A percentile compares a stretch with the other conserved stretches of the same genome.
phyloP scores from a whole-genome alignment of 1,284 basidiomycete genomes.

The Blastosporella zonata region DNA sequence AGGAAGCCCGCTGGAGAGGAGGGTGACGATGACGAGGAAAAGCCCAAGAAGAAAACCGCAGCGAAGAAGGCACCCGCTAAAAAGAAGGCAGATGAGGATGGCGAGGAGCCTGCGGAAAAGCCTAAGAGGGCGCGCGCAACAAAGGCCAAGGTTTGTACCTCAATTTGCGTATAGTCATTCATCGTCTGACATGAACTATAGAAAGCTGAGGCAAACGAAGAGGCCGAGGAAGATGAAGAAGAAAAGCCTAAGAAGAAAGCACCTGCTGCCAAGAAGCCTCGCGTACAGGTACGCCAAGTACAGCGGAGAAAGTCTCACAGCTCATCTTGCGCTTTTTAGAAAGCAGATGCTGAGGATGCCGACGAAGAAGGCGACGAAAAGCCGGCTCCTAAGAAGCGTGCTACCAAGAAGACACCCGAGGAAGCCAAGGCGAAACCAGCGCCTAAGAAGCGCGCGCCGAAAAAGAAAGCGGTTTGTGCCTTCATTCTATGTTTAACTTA shows the following conservation, averaged over 20 bases:
- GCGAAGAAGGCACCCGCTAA: conserved; percentile 28
- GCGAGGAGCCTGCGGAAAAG: conserved; percentile 36
- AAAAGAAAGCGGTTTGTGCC: conserved; percentile 33
- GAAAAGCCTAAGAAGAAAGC: conserved; percentile 32
- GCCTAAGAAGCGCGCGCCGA: conserved; percentile 36
- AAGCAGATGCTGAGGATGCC: conserved; percentile 29
- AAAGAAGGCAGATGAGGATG: conserved; percentile 29
- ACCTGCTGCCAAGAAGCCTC: conserved; percentile 33
- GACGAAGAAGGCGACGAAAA: conserved; percentile 40
- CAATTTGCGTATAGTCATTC: not conserved
- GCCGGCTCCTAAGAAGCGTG: conserved; percentile 36
- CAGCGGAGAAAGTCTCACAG: not conserved
- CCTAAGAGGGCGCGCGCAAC: conserved; percentile 34
- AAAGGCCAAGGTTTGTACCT: conserved; percentile 15
- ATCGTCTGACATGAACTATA: conserved; percentile 1
- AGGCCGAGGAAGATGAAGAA: conserved; percentile 25
- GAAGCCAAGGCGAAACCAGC: conserved; percentile 29
- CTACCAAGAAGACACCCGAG: conserved; percentile 35
- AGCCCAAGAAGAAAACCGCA: conserved; percentile 37
- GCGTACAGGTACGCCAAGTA: conserved; percentile 34
- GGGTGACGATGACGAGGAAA: conserved; percentile 40
- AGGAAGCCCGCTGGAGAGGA: conserved; percentile 51
- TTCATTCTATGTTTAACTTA: not conserved
- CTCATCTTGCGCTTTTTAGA: conserved; percentile 28
- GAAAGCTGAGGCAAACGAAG: conserved; percentile 21